Percentiles rank a stretch among this genome's conserved stretches.
Evolutionary conservation across 169 alveolate species (phyloP).

Genomic region (Eimeria praecox): DNA sequence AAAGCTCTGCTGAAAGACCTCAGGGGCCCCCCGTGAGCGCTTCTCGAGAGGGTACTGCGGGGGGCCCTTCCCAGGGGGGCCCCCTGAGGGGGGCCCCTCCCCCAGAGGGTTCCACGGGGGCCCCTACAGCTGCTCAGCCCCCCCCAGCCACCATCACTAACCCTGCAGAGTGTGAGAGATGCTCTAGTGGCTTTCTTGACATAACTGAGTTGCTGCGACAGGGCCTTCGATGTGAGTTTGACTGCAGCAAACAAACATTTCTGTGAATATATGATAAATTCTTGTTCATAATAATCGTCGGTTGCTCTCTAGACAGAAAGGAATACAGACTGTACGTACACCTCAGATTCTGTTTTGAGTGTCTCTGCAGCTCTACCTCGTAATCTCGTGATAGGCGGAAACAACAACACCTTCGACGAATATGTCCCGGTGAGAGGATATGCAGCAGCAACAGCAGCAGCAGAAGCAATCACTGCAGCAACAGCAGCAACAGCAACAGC

Average conservation of each 20-base stretch:
- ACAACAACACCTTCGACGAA: not conserved
- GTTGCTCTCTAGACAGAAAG: too few species aligned
- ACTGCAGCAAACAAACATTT: not conserved
- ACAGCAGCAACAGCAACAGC: not conserved
- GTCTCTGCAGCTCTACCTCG: not conserved
- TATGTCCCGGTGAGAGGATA: not conserved
- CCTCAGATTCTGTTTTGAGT: not conserved
- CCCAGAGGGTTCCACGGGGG: too few species aligned
- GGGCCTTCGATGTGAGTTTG: not conserved
- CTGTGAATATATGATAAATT: too few species aligned
- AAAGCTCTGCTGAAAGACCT: not conserved
- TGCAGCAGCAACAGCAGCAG: not conserved
- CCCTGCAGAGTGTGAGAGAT: not conserved
- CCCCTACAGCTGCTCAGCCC: not conserved
- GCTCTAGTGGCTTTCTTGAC: not conserved
- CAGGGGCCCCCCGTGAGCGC: not conserved
- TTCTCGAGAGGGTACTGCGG: not conserved
- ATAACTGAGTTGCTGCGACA: conserved; percentile 11
- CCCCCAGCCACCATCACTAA: not conserved
- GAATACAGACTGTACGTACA: not conserved
- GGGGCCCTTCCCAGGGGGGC: not conserved
- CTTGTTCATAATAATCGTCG: too few species aligned
- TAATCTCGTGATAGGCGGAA: not conserved
- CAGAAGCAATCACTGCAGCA: not conserved
- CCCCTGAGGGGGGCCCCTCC: not conserved